Base-by-base conservation (phyloP, 2,329 filamentous ascomycete genomes). In the Exophiala phaeomuriformis region DNA sequence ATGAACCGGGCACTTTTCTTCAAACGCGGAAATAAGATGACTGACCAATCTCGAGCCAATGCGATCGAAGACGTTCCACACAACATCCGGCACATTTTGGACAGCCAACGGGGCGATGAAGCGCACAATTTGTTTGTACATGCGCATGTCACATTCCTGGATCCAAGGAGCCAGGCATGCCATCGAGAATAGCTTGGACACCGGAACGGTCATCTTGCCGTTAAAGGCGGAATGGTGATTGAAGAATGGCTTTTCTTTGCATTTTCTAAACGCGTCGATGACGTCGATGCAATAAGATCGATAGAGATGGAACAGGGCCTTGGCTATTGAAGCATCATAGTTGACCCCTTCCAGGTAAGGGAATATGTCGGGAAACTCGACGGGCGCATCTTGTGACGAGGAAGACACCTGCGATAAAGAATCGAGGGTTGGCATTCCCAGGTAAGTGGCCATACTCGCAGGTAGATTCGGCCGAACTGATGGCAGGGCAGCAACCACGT, bases 111-210 rank as follows among this genome's bases (percentile, higher is more conserved):
- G 83, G 1, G 88, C 86, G 39, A 97, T 83, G 57, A 96, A 94
- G 50, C 85, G 84, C 72, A 96, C 90, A 86, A 97, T 95, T 62
- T 90, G 90, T 68, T 97, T 90, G 67, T 98, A 98, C 73, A 96
- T 87, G 33, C 91, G 79, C 72, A 93, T 94, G 68, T 98, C 93
- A 67, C 89, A 95, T 68, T 95, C 86, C 67, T 93, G 88, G 57
- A 98, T 94, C 93, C 93, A 98, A 1, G 86, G 80, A 2, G 90
- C 88, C 51, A 97, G 75, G 51, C 83, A 84, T 2, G 86, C 83
- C 64, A 95, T 83, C 9, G 84, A 83, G 64, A 98, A 86, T 2
- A 98, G 74, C 69, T 94, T 96, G 69, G 96, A 90, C 2, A 97
- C 91, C 4, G 93, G 93, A 70, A 96, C 94, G 0, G 93, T 98